A percentile compares a stretch with the other conserved stretches of the same genome.
phyloP scores from a whole-genome alignment of 371 early-diverging fungal species.

The Mucor plumbeus region DNA sequence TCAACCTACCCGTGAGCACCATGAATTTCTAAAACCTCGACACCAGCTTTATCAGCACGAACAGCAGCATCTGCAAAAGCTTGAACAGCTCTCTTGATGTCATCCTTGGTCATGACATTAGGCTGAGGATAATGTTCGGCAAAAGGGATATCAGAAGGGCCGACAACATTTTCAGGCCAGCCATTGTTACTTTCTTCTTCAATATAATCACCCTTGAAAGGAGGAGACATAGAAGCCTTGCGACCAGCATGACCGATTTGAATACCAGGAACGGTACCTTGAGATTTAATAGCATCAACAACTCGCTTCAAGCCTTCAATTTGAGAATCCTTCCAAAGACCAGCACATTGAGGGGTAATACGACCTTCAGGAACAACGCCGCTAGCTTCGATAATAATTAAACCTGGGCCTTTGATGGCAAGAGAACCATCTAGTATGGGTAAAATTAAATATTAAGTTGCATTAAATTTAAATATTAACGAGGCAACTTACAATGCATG shows the following conservation, averaged over 20 bases:
- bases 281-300: conserved; percentile 65
- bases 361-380: conserved; percentile 78
- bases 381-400: conserved; percentile 81
- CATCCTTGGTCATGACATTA: conserved; percentile 62
- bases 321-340: conserved; percentile 79
- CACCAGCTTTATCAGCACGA: conserved; percentile 78
- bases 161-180: conserved; percentile 79
- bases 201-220: conserved; percentile 51
- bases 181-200: conserved; percentile 76
- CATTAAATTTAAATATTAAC: no score
- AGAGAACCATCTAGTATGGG: conserved; percentile 51
- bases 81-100: conserved; percentile 63
- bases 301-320: conserved; percentile 62
- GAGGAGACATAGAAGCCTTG: conserved; percentile 72
- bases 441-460: no score
- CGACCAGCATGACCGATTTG: conserved; percentile 89
- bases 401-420: conserved; percentile 76
- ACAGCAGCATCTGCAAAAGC: conserved; percentile 76
- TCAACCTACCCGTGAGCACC: conserved; percentile 51
- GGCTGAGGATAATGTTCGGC: conserved; percentile 56
- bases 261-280: conserved; percentile 66
- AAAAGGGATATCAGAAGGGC: conserved; percentile 65
- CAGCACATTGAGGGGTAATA: conserved; percentile 75
- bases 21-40: conserved; percentile 90
- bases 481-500: conserved; percentile 45